Evolutionary conservation across 2,329 filamentous ascomycete genomes (phyloP).

Genomic region (Penicillium italicum): DNA sequence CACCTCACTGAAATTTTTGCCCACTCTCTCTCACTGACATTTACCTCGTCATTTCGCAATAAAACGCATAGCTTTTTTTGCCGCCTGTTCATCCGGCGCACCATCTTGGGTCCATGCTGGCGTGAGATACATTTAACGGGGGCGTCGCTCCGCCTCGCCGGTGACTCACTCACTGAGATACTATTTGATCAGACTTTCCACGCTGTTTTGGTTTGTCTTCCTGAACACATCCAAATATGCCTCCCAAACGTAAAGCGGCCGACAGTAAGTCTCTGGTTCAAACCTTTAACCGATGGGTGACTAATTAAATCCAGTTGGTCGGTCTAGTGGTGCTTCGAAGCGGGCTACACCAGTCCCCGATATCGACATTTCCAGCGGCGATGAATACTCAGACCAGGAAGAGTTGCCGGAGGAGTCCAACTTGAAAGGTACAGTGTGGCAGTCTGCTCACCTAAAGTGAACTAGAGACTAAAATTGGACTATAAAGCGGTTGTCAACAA

Average conservation of each 20-base stretch:
- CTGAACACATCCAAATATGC: constrained; percentile 50
- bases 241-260: constrained; percentile 67
- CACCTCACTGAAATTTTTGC: no score
- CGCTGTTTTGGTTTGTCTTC: neutral
- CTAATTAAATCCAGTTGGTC: constrained; percentile 38
- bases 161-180: neutral
- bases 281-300: constrained; percentile 18
- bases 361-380: constrained; percentile 50
- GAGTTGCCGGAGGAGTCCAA: constrained; percentile 48
- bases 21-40: neutral
- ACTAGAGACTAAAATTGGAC: constrained; percentile 22
- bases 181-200: neutral
- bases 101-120: constrained; percentile 20
- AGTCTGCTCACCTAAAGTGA: constrained; percentile 12
- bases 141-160: constrained; percentile 15
- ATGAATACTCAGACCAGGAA: constrained; percentile 56
- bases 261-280: constrained; percentile 43
- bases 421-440: constrained; percentile 43
- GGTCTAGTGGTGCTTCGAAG: constrained; percentile 48
- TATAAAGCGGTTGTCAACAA: constrained; percentile 48
- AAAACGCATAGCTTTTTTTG: neutral
- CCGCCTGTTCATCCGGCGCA: constrained; percentile 15
- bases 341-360: constrained; percentile 46
- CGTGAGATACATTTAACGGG: constrained; percentile 11
- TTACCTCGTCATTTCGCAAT: neutral